Conservation (phyloP, 352 stramenopile species). For the Pythium chondricola region DNA sequence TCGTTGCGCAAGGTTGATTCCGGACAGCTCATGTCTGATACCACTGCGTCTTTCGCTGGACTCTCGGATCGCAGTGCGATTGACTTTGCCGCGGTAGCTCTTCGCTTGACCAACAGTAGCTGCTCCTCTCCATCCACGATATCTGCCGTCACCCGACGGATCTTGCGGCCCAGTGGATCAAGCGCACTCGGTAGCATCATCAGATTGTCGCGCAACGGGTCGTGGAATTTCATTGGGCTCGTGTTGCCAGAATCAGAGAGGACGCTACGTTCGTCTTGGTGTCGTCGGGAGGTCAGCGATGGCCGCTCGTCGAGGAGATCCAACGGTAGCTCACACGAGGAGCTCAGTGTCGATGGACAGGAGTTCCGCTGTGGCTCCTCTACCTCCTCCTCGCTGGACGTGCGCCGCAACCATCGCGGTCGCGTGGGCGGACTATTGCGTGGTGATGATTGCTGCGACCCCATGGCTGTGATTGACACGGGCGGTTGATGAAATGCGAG, state of each 20-base stretch:
- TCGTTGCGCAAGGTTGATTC: not conserved
- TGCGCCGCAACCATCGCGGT: conserved; percentile 3
- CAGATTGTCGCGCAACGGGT: conserved; percentile 26
- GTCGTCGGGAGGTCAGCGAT: conserved; percentile 7
- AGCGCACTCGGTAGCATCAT: conserved; percentile 53
- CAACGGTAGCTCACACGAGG: not conserved
- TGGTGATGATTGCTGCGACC: conserved; percentile 18
- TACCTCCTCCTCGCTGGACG: not conserved
- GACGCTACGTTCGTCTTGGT: conserved; percentile 15
- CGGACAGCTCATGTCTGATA: not conserved
- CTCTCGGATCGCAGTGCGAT: conserved; percentile 64
- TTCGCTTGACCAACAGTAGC: conserved; percentile 48
- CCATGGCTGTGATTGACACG: conserved; percentile 3
- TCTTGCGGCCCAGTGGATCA: conserved; percentile 41
- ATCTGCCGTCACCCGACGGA: conserved; percentile 44
- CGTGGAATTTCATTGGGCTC: conserved; percentile 18
- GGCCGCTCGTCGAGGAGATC: conserved; percentile 6
- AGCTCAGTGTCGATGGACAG: no score
- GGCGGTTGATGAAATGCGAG: not conserved
- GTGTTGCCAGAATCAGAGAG: conserved; percentile 2
- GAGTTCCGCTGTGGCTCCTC: conserved; percentile 3
- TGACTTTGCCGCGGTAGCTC: conserved; percentile 56
- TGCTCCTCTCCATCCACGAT: conserved; percentile 45
- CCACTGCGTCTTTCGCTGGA: not conserved
- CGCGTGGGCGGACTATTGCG: not conserved